These are phyloP conservation scores for Lepiota brunneoincarnata DNA, from an alignment of 768 basidiomycete species.

Conservation along the genomic window DNA sequence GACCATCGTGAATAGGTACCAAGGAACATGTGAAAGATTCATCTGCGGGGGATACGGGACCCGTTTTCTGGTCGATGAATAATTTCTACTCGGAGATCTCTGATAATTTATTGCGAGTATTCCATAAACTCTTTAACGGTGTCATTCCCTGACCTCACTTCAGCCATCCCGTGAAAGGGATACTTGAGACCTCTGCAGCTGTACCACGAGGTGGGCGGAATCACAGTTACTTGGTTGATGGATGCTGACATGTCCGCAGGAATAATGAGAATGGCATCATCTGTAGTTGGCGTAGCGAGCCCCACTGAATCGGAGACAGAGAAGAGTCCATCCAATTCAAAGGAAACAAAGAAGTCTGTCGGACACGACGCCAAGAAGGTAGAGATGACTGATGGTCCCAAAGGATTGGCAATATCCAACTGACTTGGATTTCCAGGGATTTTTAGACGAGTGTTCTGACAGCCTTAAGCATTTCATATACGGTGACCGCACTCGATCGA, in stretches of 20 bases:
- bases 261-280: conserved; percentile 1
- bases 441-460: background rate
- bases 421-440: background rate
- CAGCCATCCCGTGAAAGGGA: conserved; percentile 3
- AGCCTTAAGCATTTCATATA: background rate
- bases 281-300: background rate
- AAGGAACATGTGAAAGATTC: conserved; percentile 27
- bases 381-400: background rate
- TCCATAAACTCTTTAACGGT: background rate
- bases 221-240: background rate
- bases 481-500: background rate
- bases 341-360: background rate
- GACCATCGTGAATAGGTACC: conserved; percentile 17
- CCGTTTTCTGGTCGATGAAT: conserved; percentile 50
- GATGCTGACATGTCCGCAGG: background rate
- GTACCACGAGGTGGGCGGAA: conserved; percentile 1
- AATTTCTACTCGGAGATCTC: conserved; percentile 44
- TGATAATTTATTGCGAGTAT: conserved; percentile 44
- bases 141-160: background rate
- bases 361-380: background rate
- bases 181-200: background rate
- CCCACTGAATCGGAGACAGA: background rate
- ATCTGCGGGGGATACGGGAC: conserved; percentile 40
- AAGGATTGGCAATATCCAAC: background rate
- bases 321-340: background rate